Conservation (phyloP, 768 basidiomycete genomes). For the Amanita polypyramis region DNA sequence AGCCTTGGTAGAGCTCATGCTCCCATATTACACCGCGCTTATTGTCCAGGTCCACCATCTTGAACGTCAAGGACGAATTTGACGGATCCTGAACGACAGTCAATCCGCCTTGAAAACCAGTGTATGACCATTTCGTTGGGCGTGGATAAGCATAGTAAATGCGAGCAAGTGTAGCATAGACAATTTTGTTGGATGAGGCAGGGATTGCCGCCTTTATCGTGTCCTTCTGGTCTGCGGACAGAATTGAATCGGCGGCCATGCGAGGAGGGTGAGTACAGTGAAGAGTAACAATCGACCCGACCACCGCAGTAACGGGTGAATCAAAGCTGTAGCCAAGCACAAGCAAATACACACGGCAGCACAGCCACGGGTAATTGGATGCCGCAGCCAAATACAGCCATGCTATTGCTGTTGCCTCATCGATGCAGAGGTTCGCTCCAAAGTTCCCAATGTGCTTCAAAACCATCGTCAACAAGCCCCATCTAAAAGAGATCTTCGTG, state of each 20-base stretch:
- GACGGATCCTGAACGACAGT: constrained; percentile 56
- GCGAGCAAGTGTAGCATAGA: constrained; percentile 71
- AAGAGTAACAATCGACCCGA: neutral
- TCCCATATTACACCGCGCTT: constrained; percentile 89
- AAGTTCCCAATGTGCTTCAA: constrained; percentile 69
- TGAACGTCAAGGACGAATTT: constrained; percentile 50
- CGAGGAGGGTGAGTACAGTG: neutral
- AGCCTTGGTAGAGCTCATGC: constrained; percentile 77
- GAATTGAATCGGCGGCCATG: constrained; percentile 68
- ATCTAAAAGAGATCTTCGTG: constrained; percentile 58
- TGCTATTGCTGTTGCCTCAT: constrained; percentile 65
- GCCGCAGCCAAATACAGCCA: too few species aligned
- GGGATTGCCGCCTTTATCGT: constrained; percentile 61
- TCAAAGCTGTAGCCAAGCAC: constrained; percentile 1
- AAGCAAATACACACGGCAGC: neutral
- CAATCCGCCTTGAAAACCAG: constrained; percentile 81
- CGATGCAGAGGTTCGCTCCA: constrained; percentile 55
- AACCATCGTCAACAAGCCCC: constrained; percentile 80
- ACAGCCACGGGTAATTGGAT: too few species aligned
- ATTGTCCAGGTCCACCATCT: constrained; percentile 76
- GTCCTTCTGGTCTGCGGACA: constrained; percentile 67
- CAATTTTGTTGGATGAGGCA: constrained; percentile 56
- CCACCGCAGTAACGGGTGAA: neutral
- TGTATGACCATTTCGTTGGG: constrained; percentile 72
- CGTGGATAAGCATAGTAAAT: constrained; percentile 86